phyloP scores from a whole-genome alignment of 2,329 filamentous ascomycete species.

The Aureobasidium sp. region DNA sequence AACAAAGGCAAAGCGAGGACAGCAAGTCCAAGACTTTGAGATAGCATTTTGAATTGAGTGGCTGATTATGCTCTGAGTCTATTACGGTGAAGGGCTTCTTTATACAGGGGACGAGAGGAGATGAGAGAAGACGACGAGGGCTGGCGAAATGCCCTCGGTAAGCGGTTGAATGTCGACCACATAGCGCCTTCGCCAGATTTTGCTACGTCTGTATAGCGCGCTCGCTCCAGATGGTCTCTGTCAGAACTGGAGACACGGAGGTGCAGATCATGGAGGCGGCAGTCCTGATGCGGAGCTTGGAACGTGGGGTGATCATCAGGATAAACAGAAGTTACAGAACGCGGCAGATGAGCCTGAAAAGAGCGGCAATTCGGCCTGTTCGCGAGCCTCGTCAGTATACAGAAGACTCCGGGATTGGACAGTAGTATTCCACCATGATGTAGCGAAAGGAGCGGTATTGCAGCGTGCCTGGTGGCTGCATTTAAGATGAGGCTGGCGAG shows the following conservation, averaged over 20 bases:
- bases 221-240: neutral
- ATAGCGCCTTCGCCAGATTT: neutral
- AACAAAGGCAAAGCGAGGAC: neutral
- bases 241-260: neutral
- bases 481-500: no score
- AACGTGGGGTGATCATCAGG: neutral
- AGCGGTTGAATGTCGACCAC: neutral
- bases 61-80: no score
- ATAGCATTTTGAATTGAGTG: neutral
- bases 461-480: no score
- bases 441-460: no score
- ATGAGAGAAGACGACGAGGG: no score
- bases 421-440: no score
- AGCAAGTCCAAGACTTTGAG: neutral
- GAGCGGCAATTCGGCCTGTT: no score
- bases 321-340: neutral
- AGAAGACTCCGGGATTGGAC: no score
- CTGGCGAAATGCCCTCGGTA: neutral
- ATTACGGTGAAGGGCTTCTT: no score
- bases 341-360: neutral
- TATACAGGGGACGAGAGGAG: no score
- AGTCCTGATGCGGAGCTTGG: neutral
- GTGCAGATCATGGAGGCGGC: constrained; percentile 1
- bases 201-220: neutral
- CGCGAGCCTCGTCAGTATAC: no score